Base-by-base conservation (phyloP, 148 eudicot genomes). In the Vaccinium darrowii region DNA sequence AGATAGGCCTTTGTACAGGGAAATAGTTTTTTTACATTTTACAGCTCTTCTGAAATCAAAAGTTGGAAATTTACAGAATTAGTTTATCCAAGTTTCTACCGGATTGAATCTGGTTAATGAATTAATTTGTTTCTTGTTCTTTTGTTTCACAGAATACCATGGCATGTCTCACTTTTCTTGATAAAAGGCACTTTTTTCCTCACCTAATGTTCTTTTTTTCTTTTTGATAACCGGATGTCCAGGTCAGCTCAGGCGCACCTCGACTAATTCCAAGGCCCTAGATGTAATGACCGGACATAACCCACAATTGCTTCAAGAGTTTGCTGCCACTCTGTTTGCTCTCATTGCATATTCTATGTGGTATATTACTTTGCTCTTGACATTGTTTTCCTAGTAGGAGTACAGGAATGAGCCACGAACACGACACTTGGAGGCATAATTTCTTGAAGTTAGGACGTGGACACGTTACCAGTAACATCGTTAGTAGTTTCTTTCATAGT, bases 21-120 rank as follows among this genome's bases (percentile, higher is more conserved):
- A 81, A 78, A 81, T 56, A 19, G 78, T 69, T 82, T 57, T 57
- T 83, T 36, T 36, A 36, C 79, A 71, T 73, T 14, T 82, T 73
- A 83, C 84, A 72, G 65, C 67, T 53, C 51, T 33, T 52, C 33
- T 83, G 27, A 52, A 73, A 54, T 19, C n/a, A n/a, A 33, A 52
- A 52, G 14, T 27, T 51, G 51, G 78, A 53, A 27, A 83, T n/a
- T 83, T 83, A 83, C 30, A 25, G 77, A 13, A 67, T 33, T 82
- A 8, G 65, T 53, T 73, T 5, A 67, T 72, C 21, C n/a, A 71
- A 52, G 78, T 54, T 72, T 12, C 54, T 7, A 49, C 21, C 25
- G 33, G 36, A 30, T 30, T 23, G 33, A 65, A 65, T 69, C 43
- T 69, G 19, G 18, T 5, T 27, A 13, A 16, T 69, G 23, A 10